Evolutionary conservation across 805 yeast species (phyloP).

Genomic region (Saccharomycopsis sp.): DNA sequence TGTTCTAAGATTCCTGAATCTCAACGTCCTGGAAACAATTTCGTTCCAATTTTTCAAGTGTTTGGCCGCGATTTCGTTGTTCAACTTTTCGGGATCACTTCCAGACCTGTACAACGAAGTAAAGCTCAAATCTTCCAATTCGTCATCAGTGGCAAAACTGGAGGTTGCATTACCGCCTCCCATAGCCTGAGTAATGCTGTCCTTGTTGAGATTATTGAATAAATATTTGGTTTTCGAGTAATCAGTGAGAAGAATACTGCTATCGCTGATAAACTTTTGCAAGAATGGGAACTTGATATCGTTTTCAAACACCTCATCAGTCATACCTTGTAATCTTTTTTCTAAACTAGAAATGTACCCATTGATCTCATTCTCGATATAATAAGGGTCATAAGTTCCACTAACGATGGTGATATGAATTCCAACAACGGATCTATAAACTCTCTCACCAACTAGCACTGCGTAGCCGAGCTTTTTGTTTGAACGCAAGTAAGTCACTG

Average conservation of each 20-base stretch:
- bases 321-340: constrained; percentile 22
- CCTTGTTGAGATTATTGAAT: constrained; percentile 14
- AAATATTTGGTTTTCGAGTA: constrained; percentile 11
- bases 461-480: constrained; percentile 55
- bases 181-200: constrained; percentile 7
- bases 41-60: constrained; percentile 46
- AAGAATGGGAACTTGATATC: constrained; percentile 33
- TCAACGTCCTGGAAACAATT: constrained; percentile 36
- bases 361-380: constrained; percentile 39
- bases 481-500: constrained; percentile 41
- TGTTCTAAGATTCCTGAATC: constrained; percentile 26
- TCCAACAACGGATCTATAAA: constrained; percentile 46
- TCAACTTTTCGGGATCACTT: constrained; percentile 20
- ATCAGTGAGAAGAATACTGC: constrained; percentile 20
- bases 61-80: constrained; percentile 23
- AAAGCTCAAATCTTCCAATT: constrained; percentile 24
- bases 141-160: background rate
- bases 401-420: constrained; percentile 47
- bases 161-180: background rate
- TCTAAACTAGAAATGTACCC: constrained; percentile 39
- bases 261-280: constrained; percentile 20
- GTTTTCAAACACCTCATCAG: constrained; percentile 30
- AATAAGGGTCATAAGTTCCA: constrained; percentile 33
- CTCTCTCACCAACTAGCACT: constrained; percentile 47
- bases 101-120: constrained; percentile 23